These are phyloP conservation scores for Schwanniomyces vanrijiae DNA, from an alignment of 805 yeast species.

Conservation along the genomic window DNA sequence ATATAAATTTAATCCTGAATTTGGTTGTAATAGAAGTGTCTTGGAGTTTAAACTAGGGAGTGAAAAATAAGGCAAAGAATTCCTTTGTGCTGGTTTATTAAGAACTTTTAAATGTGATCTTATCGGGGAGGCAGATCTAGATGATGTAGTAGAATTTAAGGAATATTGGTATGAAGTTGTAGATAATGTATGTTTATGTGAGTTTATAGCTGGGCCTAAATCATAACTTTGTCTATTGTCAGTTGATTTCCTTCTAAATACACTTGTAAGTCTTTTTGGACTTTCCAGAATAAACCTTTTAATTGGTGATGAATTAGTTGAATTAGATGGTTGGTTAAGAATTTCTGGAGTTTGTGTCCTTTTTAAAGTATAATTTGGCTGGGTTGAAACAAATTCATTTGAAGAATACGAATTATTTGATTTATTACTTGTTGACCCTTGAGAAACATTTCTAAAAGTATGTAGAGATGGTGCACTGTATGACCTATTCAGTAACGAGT, in stretches of 20 bases:
- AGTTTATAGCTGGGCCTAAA: background rate
- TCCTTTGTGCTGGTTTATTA: background rate
- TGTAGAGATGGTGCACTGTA: slow-evolving; percentile 43
- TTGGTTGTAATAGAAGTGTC: background rate
- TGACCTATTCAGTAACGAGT: slow-evolving; percentile 24
- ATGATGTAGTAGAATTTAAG: slow-evolving; percentile 24
- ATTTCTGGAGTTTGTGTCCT: background rate
- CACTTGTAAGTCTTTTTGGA: slow-evolving; percentile 26
- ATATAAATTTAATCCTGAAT: background rate
- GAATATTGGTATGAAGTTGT: slow-evolving; percentile 27
- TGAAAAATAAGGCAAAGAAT: slow-evolving; percentile 1
- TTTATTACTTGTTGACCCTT: background rate
- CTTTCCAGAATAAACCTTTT: slow-evolving; percentile 29
- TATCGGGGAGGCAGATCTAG: slow-evolving; percentile 32
- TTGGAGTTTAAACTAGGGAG: background rate
- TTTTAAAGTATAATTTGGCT: background rate
- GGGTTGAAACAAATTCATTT: background rate
- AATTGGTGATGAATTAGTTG: slow-evolving; percentile 30
- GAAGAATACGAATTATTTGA: background rate
- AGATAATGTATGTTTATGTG: slow-evolving; percentile 28
- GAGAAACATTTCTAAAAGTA: slow-evolving; percentile 29
- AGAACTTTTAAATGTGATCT: slow-evolving; percentile 21
- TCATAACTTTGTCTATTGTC: slow-evolving; percentile 2
- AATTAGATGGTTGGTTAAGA: background rate
- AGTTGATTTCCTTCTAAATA: slow-evolving; percentile 12